phyloP scores from a whole-genome alignment of 805 yeast species.

The Yueomyces sp. region DNA sequence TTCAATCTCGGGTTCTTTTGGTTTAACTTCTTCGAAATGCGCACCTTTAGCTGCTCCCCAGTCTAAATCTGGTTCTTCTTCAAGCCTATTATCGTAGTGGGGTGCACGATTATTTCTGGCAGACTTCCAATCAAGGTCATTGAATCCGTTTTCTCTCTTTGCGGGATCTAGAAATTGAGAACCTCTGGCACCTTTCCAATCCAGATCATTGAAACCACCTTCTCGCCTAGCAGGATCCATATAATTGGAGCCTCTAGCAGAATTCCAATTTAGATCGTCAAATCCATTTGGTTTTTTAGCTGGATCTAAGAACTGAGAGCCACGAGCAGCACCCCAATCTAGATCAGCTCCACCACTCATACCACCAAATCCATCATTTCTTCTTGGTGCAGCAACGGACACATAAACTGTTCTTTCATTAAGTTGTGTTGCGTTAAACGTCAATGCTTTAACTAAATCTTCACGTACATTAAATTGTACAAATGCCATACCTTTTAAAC shows the following conservation, averaged over 20 bases:
- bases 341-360: conserved; percentile 28
- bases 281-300: conserved; percentile 21
- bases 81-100: conserved; percentile 8
- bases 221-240: conserved; percentile 20
- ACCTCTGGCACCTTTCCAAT: conserved; percentile 39
- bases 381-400: conserved; percentile 68
- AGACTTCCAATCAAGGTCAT: background rate
- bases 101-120: background rate
- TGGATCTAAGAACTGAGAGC: conserved; percentile 23
- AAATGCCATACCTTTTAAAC: conserved; percentile 79
- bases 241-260: conserved; percentile 34
- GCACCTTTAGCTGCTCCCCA: conserved; percentile 39
- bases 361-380: conserved; percentile 27
- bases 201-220: conserved; percentile 29
- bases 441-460: conserved; percentile 61
- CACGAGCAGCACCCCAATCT: conserved; percentile 41
- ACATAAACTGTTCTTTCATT: conserved; percentile 59
- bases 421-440: conserved; percentile 53
- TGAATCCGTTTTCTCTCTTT: conserved; percentile 8
- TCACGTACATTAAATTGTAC: conserved; percentile 70
- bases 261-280: conserved; percentile 34
- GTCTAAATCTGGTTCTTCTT: conserved; percentile 31
- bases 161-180: conserved; percentile 18
- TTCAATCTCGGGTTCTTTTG: conserved; percentile 28
- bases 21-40: conserved; percentile 22